These are phyloP conservation scores for Phytopythium ostracodes DNA, from an alignment of 352 stramenopile species.

Conservation along the genomic window DNA sequence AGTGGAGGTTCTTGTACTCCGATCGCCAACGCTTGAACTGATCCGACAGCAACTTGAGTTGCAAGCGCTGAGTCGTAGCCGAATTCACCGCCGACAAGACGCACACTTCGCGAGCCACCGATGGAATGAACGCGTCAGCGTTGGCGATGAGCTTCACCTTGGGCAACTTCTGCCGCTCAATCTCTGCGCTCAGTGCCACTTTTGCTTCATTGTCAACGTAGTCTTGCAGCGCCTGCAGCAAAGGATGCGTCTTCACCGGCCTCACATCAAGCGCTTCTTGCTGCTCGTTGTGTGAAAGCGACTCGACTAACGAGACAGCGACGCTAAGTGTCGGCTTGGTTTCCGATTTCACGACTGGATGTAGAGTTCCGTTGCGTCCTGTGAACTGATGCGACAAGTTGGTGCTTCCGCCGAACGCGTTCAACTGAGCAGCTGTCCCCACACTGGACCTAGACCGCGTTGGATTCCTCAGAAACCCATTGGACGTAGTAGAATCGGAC, in stretches of 20 bases:
- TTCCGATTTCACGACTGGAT: constrained; percentile 17
- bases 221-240: constrained; percentile 60
- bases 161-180: constrained; percentile 11
- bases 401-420: not conserved
- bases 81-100: constrained; percentile 29
- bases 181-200: constrained; percentile 17
- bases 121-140: constrained; percentile 30
- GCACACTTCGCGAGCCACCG: constrained; percentile 8
- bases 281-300: constrained; percentile 65
- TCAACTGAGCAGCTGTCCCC: not conserved
- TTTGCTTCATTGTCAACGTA: constrained; percentile 53
- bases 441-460: not conserved
- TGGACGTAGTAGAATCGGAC: not conserved
- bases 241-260: constrained; percentile 58
- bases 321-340: constrained; percentile 49
- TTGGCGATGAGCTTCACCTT: constrained; percentile 35
- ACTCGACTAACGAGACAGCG: constrained; percentile 65
- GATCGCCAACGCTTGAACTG: constrained; percentile 43
- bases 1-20: constrained; percentile 35
- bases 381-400: not conserved
- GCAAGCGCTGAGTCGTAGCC: constrained; percentile 32
- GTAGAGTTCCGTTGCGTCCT: not conserved
- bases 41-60: constrained; percentile 29
- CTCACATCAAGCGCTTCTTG: constrained; percentile 57
- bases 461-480: not conserved